Conservation (phyloP, 306 rosid species). For the Sesbania bispinosa region DNA sequence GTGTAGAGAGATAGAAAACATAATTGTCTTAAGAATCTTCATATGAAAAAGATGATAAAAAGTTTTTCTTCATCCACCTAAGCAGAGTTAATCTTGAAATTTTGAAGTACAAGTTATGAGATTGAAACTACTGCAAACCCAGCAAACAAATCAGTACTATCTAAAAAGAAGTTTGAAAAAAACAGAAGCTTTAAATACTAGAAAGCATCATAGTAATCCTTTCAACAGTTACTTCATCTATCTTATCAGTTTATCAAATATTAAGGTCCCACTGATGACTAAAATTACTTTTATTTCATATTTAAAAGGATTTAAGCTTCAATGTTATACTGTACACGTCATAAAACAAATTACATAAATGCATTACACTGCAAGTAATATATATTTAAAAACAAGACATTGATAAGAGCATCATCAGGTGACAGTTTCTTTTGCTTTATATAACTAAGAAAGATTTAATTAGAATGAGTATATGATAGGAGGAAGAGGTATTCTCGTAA, state of each 20-base stretch:
- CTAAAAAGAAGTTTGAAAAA: background rate
- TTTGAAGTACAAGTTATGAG: background rate
- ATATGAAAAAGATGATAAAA: background rate
- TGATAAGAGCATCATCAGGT: background rate
- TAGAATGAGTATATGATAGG: too few species aligned
- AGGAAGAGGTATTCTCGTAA: too few species aligned
- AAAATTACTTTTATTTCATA: background rate
- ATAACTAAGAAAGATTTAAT: background rate
- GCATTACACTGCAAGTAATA: background rate
- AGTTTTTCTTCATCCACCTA: background rate
- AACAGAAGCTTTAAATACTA: too few species aligned
- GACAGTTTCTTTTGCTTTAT: background rate
- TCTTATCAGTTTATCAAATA: conserved; percentile 11
- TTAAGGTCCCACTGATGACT: background rate
- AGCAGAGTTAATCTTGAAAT: background rate
- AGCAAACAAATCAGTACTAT: background rate
- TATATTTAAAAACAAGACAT: background rate
- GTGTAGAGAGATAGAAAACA: background rate
- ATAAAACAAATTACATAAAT: background rate
- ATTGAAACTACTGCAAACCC: background rate
- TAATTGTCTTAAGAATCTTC: background rate
- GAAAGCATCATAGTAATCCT: background rate
- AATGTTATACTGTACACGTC: background rate
- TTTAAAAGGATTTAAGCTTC: background rate
- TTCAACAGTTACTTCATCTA: background rate